Base-by-base conservation (phyloP, 192 early-diverging fungal genomes). In the Mortierella antarctica region DNA sequence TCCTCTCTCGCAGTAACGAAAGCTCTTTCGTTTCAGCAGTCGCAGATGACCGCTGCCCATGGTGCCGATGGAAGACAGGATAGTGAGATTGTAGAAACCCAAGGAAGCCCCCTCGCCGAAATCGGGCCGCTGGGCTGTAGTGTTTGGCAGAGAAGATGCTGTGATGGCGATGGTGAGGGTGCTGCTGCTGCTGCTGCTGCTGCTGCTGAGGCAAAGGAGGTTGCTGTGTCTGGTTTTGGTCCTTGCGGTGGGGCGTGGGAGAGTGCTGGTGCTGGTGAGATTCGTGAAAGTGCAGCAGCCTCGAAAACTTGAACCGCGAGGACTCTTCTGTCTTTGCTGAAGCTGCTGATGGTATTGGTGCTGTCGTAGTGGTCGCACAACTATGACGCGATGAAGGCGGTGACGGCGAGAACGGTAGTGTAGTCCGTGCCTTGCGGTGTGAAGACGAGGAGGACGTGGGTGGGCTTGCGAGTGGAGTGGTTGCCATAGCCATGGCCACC, bases 71-170 rank as follows among this genome's bases (percentile, higher is more conserved):
- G n/a, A 80, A 72, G 14, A 57, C 70, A 80, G 71, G 70, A 17
- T 80, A 80, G 18, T 80, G 70, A 9, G 76, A 72, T 42, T 80
- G 76, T 17, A 80, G 40, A 42, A 71, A 80, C 0, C 64, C 65
- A 63, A 80, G 54, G 47, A 77, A 77, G 10, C 55, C 61, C 9
- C 70, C 59, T 45, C 75, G 52, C 4, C 65, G 73, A 44, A 65
- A 62, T 17, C 74, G 67, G 18, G 65, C 15, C 3, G 59, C 23
- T 3, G 52, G 45, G 44, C 21, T 69, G 15, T 47, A 13, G 48
- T 77, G 48, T 42, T 78, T 78, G 47, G 68, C 60, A 18, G 54
- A 56, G 13, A 50, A 42, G 15, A 53, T 15, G 8, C 7, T 31
- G n/a, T 68, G 57, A 11, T 48, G 39, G 41, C 52, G 66, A 23